Conservation (phyloP, 208 protist species). For the Trypanosomatidae sp. region DNA sequence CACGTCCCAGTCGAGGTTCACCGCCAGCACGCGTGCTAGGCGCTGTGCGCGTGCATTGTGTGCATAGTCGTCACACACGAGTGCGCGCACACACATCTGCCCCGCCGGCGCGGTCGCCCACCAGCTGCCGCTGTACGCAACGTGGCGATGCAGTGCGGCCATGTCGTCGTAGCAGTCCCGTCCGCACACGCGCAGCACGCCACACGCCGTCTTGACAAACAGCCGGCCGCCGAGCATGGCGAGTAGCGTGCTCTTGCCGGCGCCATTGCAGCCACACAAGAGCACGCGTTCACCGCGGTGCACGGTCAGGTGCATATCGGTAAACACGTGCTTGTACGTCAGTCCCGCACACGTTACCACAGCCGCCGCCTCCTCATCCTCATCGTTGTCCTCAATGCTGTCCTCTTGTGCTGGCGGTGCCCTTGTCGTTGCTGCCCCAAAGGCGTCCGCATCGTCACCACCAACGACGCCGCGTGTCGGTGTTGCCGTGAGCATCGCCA, state of each 20-base stretch:
- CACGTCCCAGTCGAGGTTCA: slow-evolving; percentile 77
- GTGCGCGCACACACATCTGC: slow-evolving; percentile 54
- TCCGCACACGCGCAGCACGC: slow-evolving; percentile 46
- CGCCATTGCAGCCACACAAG: slow-evolving; percentile 91
- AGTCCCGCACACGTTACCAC: slow-evolving; percentile 38
- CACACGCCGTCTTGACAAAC: slow-evolving; percentile 41
- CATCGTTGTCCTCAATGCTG: no score
- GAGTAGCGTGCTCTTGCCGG: slow-evolving; percentile 90
- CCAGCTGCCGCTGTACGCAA: slow-evolving; percentile 68
- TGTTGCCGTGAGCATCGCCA: no score
- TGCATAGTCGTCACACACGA: slow-evolving; percentile 22
- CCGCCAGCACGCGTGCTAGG: slow-evolving; percentile 42
- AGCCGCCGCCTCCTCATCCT: background rate
- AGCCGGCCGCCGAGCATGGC: slow-evolving; percentile 86
- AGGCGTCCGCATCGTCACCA: background rate
- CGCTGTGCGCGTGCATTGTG: slow-evolving; percentile 23
- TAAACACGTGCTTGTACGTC: slow-evolving; percentile 55
- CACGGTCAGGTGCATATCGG: slow-evolving; percentile 30
- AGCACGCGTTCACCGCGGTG: slow-evolving; percentile 50
- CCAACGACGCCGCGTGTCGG: background rate
- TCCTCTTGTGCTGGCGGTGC: no score
- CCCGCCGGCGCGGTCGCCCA: slow-evolving; percentile 48
- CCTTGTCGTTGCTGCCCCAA: background rate
- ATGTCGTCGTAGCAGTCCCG: slow-evolving; percentile 66
- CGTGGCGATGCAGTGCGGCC: slow-evolving; percentile 35